These are phyloP conservation scores for Phytophthora chlamydospora DNA, from an alignment of 352 stramenopile species.

Conservation along the genomic window DNA sequence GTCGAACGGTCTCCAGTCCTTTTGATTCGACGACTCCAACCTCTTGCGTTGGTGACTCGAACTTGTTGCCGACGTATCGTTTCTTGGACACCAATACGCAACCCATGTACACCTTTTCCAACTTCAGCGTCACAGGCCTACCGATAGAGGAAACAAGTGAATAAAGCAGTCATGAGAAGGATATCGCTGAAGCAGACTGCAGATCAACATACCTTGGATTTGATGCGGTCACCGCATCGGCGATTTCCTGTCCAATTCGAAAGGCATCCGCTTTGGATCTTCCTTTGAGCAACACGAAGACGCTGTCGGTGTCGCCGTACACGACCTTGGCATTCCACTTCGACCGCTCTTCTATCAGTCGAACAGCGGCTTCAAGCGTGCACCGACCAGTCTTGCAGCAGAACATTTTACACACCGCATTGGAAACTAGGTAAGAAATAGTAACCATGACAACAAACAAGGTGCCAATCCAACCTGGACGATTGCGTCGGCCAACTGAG, in stretches of 20 bases:
- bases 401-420: slow-evolving; percentile 1
- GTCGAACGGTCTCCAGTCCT: slow-evolving; percentile 92
- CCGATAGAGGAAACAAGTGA: not conserved
- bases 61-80: slow-evolving; percentile 92
- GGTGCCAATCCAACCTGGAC: slow-evolving; percentile 85
- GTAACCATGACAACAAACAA: not conserved
- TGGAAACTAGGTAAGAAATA: slow-evolving; percentile 1
- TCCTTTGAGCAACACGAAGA: slow-evolving; percentile 98
- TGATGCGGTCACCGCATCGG: slow-evolving; percentile 76
- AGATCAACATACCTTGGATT: slow-evolving; percentile 72
- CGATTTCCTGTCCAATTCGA: slow-evolving; percentile 92
- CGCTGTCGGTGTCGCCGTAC: slow-evolving; percentile 98
- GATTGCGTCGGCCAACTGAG: slow-evolving; percentile 98
- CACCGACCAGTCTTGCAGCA: slow-evolving; percentile 72
- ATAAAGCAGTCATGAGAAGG: not conserved
- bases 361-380: slow-evolving; percentile 95
- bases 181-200: not conserved
- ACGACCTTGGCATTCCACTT: slow-evolving; percentile 93
- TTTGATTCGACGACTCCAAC: slow-evolving; percentile 87
- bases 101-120: slow-evolving; percentile 94
- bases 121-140: slow-evolving; percentile 81
- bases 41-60: slow-evolving; percentile 63
- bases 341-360: slow-evolving; percentile 85
- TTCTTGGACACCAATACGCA: slow-evolving; percentile 96
- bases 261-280: slow-evolving; percentile 94